Evolutionary conservation across 768 basidiomycete species (phyloP).

Genomic region (Stropharia rugosoannulata): DNA sequence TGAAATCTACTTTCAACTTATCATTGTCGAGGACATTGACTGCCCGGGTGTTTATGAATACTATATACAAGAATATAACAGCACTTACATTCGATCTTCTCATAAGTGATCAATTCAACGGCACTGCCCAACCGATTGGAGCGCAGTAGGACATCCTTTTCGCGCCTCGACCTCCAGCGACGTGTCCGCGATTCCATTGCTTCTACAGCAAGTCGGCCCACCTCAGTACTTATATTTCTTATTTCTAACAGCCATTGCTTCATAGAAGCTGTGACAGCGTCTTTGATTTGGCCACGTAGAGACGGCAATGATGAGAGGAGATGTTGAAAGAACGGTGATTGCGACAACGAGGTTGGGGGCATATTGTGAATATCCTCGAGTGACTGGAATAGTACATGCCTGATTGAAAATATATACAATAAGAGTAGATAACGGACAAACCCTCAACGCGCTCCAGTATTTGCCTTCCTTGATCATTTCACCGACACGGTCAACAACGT

Average conservation of each 20-base stretch:
- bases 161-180: conserved; percentile 81
- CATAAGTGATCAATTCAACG: conserved; percentile 88
- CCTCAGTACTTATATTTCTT: conserved; percentile 80
- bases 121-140: conserved; percentile 84
- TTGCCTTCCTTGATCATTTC: conserved; percentile 92
- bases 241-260: conserved; percentile 98
- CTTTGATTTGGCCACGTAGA: conserved; percentile 84
- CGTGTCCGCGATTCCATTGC: conserved; percentile 83
- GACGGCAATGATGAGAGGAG: conserved; percentile 91
- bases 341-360: conserved; percentile 84
- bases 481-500: conserved; percentile 89
- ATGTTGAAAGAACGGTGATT: conserved; percentile 92
- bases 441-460: conserved; percentile 96
- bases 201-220: conserved; percentile 86
- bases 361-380: conserved; percentile 93
- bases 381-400: conserved; percentile 55
- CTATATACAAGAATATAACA: neutral
- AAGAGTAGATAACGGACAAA: conserved; percentile 48
- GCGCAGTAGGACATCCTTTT: conserved; percentile 79
- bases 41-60: conserved; percentile 29
- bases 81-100: conserved; percentile 88
- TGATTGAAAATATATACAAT: conserved; percentile 29
- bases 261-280: conserved; percentile 90
- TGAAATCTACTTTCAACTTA: conserved; percentile 86
- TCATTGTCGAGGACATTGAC: conserved; percentile 94